Conservation (phyloP, 306 rosid species). For the Oxytropis ochrocephala region DNA sequence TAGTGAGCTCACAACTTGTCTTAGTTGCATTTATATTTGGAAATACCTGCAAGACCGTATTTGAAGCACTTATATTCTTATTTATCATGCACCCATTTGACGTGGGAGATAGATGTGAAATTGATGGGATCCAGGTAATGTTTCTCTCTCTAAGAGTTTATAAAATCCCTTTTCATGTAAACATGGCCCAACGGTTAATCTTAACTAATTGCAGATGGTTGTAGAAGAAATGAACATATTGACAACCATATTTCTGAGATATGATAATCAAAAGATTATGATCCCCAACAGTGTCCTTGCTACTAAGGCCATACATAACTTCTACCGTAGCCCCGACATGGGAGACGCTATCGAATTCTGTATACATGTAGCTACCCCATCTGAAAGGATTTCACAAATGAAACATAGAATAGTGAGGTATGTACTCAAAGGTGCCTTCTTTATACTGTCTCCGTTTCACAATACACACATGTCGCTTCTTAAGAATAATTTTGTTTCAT, state of each 20-base stretch:
- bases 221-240: slow-evolving; percentile 98
- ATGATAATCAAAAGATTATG: slow-evolving; percentile 51
- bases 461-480: too few relatives aligned
- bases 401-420: slow-evolving; percentile 67
- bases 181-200: slow-evolving; percentile 15
- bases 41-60: slow-evolving; percentile 81
- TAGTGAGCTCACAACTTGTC: slow-evolving; percentile 76
- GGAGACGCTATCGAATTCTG: slow-evolving; percentile 73
- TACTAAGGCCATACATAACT: slow-evolving; percentile 61
- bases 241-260: slow-evolving; percentile 76
- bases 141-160: not conserved
- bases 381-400: slow-evolving; percentile 50
- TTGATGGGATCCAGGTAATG: slow-evolving; percentile 68
- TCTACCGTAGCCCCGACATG: slow-evolving; percentile 88
- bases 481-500: too few relatives aligned
- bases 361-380: slow-evolving; percentile 65
- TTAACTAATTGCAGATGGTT: slow-evolving; percentile 57
- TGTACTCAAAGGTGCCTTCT: not conserved
- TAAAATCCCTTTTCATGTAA: not conserved
- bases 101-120: slow-evolving; percentile 93
- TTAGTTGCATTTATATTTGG: slow-evolving; percentile 83
- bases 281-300: slow-evolving; percentile 73
- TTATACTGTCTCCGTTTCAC: not conserved
- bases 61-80: slow-evolving; percentile 77
- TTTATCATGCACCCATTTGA: slow-evolving; percentile 94